Evolutionary conservation across 305 asterid species (phyloP).

Genomic region (Fraxinus sp.): DNA sequence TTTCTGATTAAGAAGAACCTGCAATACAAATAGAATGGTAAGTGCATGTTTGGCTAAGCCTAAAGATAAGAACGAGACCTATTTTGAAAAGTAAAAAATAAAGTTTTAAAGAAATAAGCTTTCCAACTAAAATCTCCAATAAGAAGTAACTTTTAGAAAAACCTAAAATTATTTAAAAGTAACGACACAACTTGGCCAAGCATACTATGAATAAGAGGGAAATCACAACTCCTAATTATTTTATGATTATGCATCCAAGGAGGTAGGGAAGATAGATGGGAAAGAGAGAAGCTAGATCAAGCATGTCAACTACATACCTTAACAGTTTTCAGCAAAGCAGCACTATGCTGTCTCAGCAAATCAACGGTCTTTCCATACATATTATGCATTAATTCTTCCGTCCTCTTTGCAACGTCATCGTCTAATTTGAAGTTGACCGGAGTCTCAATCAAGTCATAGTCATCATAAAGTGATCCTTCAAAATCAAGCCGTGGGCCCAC

Average conservation of each 20-base stretch:
- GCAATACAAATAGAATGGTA: constrained; percentile 18
- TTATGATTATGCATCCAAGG: constrained; percentile 2
- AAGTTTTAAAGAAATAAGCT: neutral
- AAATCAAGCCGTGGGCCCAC: constrained; percentile 92
- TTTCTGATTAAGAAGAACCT: constrained; percentile 81
- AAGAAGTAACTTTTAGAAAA: neutral
- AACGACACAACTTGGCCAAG: neutral
- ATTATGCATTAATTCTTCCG: constrained; percentile 65
- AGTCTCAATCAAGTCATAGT: constrained; percentile 68
- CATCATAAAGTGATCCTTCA: constrained; percentile 87
- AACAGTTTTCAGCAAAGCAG: constrained; percentile 83
- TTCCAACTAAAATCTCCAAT: neutral
- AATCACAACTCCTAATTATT: neutral
- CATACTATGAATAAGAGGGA: neutral
- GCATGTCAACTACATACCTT: constrained; percentile 48
- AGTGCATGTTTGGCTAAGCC: neutral
- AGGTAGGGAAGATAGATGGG: neutral
- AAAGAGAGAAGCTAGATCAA: neutral
- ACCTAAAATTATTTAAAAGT: neutral
- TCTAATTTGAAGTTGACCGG: constrained; percentile 81
- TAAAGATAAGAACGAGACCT: neutral
- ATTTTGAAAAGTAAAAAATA: neutral
- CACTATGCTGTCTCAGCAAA: constrained; percentile 70
- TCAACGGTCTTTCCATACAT: constrained; percentile 68
- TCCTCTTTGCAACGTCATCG: constrained; percentile 74